A percentile compares a stretch with the other conserved stretches of the same genome.
phyloP scores from a whole-genome alignment of 2,329 filamentous ascomycete species.

The Fusarium transvaalense region DNA sequence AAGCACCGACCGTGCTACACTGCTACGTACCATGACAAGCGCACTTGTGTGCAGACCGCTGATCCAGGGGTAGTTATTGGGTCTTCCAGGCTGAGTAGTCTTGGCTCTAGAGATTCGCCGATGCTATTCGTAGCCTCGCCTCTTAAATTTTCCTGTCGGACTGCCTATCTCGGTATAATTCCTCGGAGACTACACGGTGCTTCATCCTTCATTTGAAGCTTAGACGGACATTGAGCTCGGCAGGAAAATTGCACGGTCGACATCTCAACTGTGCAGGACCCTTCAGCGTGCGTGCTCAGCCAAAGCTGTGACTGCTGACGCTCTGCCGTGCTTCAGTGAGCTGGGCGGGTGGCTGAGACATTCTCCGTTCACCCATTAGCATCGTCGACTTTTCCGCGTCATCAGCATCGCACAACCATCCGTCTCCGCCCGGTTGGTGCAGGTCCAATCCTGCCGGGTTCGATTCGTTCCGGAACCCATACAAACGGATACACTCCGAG shows the following conservation, averaged over 20 bases:
- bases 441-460: slow-evolving; percentile 19
- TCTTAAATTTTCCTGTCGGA: slow-evolving; percentile 14
- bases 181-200: slow-evolving; percentile 25
- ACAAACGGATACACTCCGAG: slow-evolving; percentile 37
- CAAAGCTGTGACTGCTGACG: slow-evolving; percentile 28
- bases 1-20: slow-evolving; percentile 37
- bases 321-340: slow-evolving; percentile 7
- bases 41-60: slow-evolving; percentile 41
- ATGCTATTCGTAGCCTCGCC: slow-evolving; percentile 36
- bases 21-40: slow-evolving; percentile 29
- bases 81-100: slow-evolving; percentile 31
- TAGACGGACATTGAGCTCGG: neutral
- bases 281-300: neutral
- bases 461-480: slow-evolving; percentile 22
- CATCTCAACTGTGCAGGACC: slow-evolving; percentile 7
- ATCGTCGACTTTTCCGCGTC: slow-evolving; percentile 32
- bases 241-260: slow-evolving; percentile 7
- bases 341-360: slow-evolving; percentile 38
- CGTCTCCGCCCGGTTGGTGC: slow-evolving; percentile 42
- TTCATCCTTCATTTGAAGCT: slow-evolving; percentile 19
- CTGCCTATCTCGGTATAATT: slow-evolving; percentile 34
- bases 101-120: slow-evolving; percentile 44
- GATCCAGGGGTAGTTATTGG: slow-evolving; percentile 42
- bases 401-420: slow-evolving; percentile 31
- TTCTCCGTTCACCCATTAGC: slow-evolving; percentile 30